These are phyloP conservation scores for Xerocomus minutiporus DNA, from an alignment of 1,284 basidiomycete genomes.

Conservation along the genomic window DNA sequence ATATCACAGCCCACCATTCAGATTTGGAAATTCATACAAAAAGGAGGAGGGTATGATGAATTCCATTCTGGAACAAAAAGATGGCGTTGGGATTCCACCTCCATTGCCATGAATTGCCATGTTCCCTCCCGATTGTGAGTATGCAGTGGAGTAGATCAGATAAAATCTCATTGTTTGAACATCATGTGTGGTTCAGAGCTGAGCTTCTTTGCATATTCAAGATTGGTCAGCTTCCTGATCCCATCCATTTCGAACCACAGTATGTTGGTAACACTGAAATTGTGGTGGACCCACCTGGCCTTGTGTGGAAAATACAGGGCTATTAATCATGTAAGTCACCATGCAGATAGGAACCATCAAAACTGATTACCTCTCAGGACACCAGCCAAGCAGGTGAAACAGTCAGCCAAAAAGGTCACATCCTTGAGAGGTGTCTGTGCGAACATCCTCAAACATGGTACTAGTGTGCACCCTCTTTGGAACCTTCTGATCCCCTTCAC, in stretches of 20 bases:
- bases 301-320: neutral
- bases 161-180: conserved; percentile 7
- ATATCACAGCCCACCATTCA: too few species aligned
- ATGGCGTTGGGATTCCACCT: neutral
- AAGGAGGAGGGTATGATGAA: neutral
- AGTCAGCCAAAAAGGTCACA: neutral
- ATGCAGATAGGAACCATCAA: neutral
- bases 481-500: neutral
- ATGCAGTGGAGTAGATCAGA: too few species aligned
- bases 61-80: neutral
- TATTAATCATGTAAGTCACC: neutral
- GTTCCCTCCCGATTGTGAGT: conserved; percentile 12
- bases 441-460: conserved; percentile 9
- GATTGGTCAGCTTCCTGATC: conserved; percentile 9
- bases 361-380: neutral
- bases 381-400: neutral
- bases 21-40: too few species aligned
- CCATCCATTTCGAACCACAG: neutral
- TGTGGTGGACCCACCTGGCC: neutral
- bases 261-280: neutral
- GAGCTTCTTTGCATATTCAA: conserved; percentile 11
- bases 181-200: neutral
- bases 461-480: neutral
- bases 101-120: conserved; percentile 12
- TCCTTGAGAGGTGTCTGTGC: neutral